Evolutionary conservation across 2,329 filamentous ascomycete species (phyloP), one percentile per base, ranked within the genome.

Genomic region (Myriosclerotinia curreyana): DNA sequence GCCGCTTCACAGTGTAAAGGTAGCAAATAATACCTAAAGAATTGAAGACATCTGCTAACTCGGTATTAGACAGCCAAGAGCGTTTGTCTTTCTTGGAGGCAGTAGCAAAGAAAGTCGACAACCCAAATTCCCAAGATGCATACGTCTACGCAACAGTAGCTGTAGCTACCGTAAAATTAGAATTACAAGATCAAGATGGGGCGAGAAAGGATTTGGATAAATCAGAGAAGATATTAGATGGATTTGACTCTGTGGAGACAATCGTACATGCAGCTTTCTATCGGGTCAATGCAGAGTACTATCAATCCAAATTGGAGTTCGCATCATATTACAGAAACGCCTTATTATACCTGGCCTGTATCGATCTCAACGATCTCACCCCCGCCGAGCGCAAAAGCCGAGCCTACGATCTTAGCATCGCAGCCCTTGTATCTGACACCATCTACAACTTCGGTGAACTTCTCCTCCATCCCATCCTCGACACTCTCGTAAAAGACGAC

Each of bases 391-490:
- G 91, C 72, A 88, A 88, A 76, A 84, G 84, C 66, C 88, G 94
- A 71, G 95, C 95, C 52, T 96, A 96, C 79, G 92, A 97, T 76
- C 87, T 99, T 67, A 90, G 90, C 74, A 88, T 98, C 62, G 92
- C 95, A 36, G 95, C 95, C 12, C 84, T 99, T 11, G 90, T 97
- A 48, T 97, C 93, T 59, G 91, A 94, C 74, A 91, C 87, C 73
- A 99, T 98, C 80, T 98, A 99, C 86, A 99, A 99, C 82, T 99
- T 99, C 72, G 95, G 95, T 77, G 95, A 99, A 81, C 88, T 99
- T n/a, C 86, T 99, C 40, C 85, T 99, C 70, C 95, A 99, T 76
- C 95, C 95, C 4, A 96, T 99, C 74, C 87, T 99, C 68, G 91
- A 96, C 74, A 88, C 90, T 25, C 85, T 99, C 31, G 86, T 88